Conservation (phyloP, 805 yeast species). For the Suhomyces xylopsoci region DNA sequence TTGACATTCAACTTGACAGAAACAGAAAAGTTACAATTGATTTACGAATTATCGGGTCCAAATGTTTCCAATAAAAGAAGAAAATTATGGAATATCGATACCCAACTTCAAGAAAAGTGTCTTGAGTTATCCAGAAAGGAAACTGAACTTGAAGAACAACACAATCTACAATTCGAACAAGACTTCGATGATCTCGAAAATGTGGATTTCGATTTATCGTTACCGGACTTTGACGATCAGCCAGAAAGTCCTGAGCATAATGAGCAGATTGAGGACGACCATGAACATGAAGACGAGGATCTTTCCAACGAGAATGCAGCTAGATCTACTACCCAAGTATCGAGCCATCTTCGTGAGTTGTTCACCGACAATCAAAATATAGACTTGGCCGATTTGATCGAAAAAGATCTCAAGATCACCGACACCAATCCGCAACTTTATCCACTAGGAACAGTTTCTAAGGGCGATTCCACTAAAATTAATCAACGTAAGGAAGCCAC, state of each 20-base stretch:
- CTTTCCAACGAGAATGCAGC: constrained; percentile 33
- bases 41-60: constrained; percentile 34
- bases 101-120: constrained; percentile 27
- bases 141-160: constrained; percentile 17
- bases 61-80: constrained; percentile 24
- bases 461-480: constrained; percentile 14
- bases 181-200: constrained; percentile 15
- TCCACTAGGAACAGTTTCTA: constrained; percentile 21
- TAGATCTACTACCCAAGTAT: constrained; percentile 53
- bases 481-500: constrained; percentile 59
- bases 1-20: constrained; percentile 27
- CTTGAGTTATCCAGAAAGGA: constrained; percentile 25
- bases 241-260: constrained; percentile 9
- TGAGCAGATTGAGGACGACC: constrained; percentile 10
- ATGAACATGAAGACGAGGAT: constrained; percentile 16
- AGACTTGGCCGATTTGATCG: constrained; percentile 39
- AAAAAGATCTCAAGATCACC: constrained; percentile 26
- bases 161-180: constrained; percentile 14
- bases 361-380: constrained; percentile 23
- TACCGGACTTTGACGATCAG: constrained; percentile 22
- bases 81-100: constrained; percentile 29
- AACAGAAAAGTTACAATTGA: constrained; percentile 31
- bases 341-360: constrained; percentile 40
- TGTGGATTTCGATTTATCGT: constrained; percentile 25
- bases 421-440: constrained; percentile 9